Evolutionary conservation across 139 green algal species (phyloP).

Genomic region (Haematococcus lacustris): DNA sequence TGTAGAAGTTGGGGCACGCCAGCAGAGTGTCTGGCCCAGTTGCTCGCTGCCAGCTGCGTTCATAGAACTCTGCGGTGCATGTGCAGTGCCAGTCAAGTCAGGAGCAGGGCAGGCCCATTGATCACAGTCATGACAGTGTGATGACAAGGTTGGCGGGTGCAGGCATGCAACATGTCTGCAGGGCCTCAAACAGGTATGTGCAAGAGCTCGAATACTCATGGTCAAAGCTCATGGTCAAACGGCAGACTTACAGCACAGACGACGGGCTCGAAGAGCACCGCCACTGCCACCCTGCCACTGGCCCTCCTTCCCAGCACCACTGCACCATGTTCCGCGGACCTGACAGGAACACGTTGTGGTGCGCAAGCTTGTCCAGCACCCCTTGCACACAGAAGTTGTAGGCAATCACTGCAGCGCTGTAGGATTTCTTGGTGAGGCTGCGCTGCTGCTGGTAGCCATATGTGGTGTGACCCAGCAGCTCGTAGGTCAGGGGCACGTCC

Average conservation of each 20-base stretch:
- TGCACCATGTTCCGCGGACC: constrained; percentile 12
- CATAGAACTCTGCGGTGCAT: constrained; percentile 26
- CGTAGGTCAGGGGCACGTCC: constrained; percentile 54
- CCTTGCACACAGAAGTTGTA: constrained; percentile 57
- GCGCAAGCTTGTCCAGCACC: constrained; percentile 30
- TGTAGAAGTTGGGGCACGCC: constrained; percentile 79
- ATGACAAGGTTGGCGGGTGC: too few relatives aligned
- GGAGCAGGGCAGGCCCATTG: too few relatives aligned
- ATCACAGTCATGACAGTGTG: too few relatives aligned
- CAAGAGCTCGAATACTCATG: too few relatives aligned
- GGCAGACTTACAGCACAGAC: too few relatives aligned
- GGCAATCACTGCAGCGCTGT: constrained; percentile 66
- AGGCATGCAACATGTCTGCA: too few relatives aligned
- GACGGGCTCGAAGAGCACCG: too few relatives aligned
- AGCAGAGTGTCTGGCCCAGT: constrained; percentile 34
- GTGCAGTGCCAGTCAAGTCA: background rate
- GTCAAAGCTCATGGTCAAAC: too few relatives aligned
- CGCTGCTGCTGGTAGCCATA: background rate
- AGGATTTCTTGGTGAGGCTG: constrained; percentile 36
- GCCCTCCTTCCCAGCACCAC: too few relatives aligned
- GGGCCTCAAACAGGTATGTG: too few relatives aligned
- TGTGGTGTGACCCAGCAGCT: constrained; percentile 22
- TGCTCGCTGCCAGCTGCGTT: constrained; percentile 51
- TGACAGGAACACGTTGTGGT: constrained; percentile 87
- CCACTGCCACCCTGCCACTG: too few relatives aligned